These are phyloP conservation scores for Articulospora tetracladia DNA, from an alignment of 495 filamentous ascomycete species.

Conservation along the genomic window DNA sequence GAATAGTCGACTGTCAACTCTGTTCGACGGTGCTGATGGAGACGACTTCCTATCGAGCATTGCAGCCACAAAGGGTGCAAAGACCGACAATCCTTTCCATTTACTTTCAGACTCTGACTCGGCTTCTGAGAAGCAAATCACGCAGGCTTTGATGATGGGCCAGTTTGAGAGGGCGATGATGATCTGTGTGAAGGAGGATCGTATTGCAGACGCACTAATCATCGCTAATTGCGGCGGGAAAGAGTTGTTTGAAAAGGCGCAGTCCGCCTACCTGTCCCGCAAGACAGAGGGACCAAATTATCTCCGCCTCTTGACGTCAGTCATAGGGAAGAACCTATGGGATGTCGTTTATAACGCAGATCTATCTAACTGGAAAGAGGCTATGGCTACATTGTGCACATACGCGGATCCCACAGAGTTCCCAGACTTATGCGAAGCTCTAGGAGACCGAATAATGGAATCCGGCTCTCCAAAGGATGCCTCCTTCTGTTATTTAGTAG, in stretches of 20 bases:
- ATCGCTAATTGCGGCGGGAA: conserved; percentile 96
- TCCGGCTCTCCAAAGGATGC: conserved; percentile 75
- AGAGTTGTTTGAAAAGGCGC: conserved; percentile 89
- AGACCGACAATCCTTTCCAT: conserved; percentile 83
- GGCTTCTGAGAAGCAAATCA: conserved; percentile 80
- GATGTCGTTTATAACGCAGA: conserved; percentile 97
- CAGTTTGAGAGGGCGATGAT: conserved; percentile 88
- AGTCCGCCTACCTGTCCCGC: conserved; percentile 83
- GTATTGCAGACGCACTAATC: conserved; percentile 95
- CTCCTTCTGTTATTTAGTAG: conserved; percentile 91
- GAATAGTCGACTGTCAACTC: conserved; percentile 53
- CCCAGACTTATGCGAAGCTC: conserved; percentile 90
- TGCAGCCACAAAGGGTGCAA: conserved; percentile 71
- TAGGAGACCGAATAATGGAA: conserved; percentile 89
- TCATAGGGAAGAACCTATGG: conserved; percentile 96
- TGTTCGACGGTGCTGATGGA: conserved; percentile 75
- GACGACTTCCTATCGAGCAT: conserved; percentile 76
- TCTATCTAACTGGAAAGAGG: conserved; percentile 89
- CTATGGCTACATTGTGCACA: conserved; percentile 92
- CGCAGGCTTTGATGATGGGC: conserved; percentile 79
- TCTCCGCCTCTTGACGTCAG: conserved; percentile 81
- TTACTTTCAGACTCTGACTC: conserved; percentile 52
- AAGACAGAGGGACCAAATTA: conserved; percentile 85
- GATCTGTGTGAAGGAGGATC: conserved; percentile 79
- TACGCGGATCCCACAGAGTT: conserved; percentile 90